phyloP scores from a whole-genome alignment of 371 early-diverging fungal species.

The Mortierella sp. region DNA sequence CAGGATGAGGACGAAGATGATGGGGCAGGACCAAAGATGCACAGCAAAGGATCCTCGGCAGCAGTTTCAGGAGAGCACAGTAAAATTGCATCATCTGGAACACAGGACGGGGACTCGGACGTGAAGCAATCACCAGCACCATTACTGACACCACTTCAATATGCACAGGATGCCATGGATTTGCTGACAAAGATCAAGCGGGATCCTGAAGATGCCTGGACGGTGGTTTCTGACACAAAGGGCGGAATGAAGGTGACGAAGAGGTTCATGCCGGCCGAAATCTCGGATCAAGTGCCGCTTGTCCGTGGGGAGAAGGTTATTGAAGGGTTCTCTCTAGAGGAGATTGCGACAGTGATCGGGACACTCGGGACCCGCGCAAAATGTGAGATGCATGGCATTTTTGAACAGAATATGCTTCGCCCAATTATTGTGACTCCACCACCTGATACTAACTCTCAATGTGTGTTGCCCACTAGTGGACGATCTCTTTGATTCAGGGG shows the following conservation, averaged over 20 bases:
- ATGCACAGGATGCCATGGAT: slow-evolving; percentile 45
- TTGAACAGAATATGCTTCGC: not conserved
- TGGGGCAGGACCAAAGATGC: not conserved
- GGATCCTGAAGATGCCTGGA: slow-evolving; percentile 60
- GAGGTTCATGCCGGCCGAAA: slow-evolving; percentile 52
- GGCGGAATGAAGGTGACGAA: slow-evolving; percentile 60
- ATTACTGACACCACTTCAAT: slow-evolving; percentile 20
- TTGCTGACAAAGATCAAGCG: slow-evolving; percentile 25
- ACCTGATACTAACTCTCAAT: not conserved
- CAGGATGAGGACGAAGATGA: slow-evolving; percentile 33
- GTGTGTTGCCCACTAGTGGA: slow-evolving; percentile 40
- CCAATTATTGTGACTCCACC: not conserved
- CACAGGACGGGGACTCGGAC: not conserved
- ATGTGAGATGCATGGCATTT: slow-evolving; percentile 23
- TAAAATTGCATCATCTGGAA: not conserved
- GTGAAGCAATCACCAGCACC: slow-evolving; percentile 4
- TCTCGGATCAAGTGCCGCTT: slow-evolving; percentile 63
- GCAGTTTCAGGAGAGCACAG: not conserved
- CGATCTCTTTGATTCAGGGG: slow-evolving; percentile 58
- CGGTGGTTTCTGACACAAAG: slow-evolving; percentile 58
- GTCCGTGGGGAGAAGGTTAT: slow-evolving; percentile 67
- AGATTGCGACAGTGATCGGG: slow-evolving; percentile 63
- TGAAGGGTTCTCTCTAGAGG: slow-evolving; percentile 67
- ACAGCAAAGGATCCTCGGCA: not conserved
- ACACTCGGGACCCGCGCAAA: slow-evolving; percentile 56